Conservation (phyloP, 768 basidiomycete species). For the Mycena vitilis region DNA sequence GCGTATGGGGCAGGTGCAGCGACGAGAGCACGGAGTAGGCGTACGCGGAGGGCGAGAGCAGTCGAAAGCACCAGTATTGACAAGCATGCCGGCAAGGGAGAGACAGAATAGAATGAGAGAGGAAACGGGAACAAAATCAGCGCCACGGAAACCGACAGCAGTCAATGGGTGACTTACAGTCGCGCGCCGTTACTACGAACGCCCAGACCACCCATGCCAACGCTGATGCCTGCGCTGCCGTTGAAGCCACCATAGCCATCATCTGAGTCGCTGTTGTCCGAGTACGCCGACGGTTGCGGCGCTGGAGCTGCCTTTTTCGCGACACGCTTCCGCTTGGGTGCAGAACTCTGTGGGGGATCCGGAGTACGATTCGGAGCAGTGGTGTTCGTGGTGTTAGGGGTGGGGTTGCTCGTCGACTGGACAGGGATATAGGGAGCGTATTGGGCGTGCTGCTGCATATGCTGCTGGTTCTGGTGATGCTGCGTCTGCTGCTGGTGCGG, state of each 20-base stretch:
- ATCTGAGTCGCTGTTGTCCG: constrained; percentile 49
- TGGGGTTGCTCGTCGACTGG: constrained; percentile 26
- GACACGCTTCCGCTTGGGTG: constrained; percentile 43
- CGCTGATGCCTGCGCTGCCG: constrained; percentile 54
- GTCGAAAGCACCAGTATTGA: neutral
- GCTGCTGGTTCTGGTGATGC: constrained; percentile 32
- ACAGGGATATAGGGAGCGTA: constrained; percentile 34
- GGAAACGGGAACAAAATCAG: constrained; percentile 46
- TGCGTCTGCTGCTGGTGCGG: constrained; percentile 37
- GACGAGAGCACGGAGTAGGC: neutral
- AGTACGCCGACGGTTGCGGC: constrained; percentile 37
- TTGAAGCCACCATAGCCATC: constrained; percentile 47
- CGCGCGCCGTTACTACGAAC: constrained; percentile 44
- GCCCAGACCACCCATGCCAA: constrained; percentile 60
- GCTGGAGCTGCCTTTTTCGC: constrained; percentile 41
- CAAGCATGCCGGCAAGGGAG: neutral
- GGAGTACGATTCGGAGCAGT: constrained; percentile 18
- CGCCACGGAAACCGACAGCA: constrained; percentile 21
- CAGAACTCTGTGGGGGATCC: neutral
- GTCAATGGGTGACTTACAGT: constrained; percentile 26
- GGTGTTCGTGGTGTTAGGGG: constrained; percentile 24
- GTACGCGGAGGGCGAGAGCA: neutral
- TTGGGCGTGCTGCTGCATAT: neutral
- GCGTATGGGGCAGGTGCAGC: neutral
- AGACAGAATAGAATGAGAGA: constrained; percentile 1